Conservation (phyloP, 257 asterid genomes). For the Marsdenia floribunda region DNA sequence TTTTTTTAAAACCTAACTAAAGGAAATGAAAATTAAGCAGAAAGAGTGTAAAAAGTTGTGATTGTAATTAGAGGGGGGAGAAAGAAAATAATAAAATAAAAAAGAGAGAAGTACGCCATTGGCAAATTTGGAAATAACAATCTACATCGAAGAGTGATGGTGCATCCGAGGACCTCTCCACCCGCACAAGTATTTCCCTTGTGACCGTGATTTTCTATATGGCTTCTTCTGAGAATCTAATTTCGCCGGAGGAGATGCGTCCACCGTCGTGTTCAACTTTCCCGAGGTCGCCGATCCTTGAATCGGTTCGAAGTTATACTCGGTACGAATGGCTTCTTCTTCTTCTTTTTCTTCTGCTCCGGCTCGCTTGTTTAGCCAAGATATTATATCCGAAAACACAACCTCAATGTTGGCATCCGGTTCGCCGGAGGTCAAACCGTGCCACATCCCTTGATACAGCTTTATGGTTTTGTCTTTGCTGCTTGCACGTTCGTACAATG, state of each 20-base stretch:
- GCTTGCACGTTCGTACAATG: conserved; percentile 59
- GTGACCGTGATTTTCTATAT: conserved; percentile 18
- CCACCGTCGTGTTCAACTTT: conserved; percentile 5
- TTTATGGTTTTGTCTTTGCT: conserved; percentile 78
- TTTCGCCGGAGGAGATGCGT: conserved; percentile 18
- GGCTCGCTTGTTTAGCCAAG: conserved; percentile 67
- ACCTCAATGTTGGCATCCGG: conserved; percentile 44
- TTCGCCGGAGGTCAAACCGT: conserved; percentile 44
- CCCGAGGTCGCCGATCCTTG: conserved; percentile 8
- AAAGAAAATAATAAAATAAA: no score
- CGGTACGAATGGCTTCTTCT: not conserved
- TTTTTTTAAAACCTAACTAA: not conserved
- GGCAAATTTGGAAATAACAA: no score
- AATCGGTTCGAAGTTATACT: not conserved
- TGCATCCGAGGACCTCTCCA: conserved; percentile 45
- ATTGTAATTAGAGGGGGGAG: no score
- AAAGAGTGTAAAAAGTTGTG: no score
- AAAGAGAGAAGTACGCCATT: not conserved
- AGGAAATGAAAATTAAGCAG: not conserved
- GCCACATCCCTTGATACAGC: conserved; percentile 87
- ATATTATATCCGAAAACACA: conserved; percentile 69
- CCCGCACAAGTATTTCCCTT: conserved; percentile 48
- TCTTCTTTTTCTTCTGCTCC: conserved; percentile 5
- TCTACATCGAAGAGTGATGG: conserved; percentile 46
- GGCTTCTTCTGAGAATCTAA: conserved; percentile 18